Base-by-base conservation (phyloP, 1,284 basidiomycete species). In the Serendipita sp. region DNA sequence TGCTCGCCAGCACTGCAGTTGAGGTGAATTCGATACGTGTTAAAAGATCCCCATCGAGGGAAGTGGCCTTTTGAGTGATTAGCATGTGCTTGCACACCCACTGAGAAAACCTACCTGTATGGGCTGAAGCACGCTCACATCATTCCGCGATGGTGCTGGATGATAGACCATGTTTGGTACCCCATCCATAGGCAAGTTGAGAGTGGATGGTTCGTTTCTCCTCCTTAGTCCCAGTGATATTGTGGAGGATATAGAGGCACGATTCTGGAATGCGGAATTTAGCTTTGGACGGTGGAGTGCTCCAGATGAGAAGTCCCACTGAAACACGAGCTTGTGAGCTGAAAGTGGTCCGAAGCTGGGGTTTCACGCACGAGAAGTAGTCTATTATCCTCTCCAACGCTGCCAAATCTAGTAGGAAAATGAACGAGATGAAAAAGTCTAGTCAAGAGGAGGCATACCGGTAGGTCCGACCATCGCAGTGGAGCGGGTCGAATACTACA, bases 321-420 rank as follows among this genome's bases (percentile, higher is more conserved):
- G 65, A 22, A 44, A 13, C 22, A 45, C 49, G 41, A 8, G 44
- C n/a, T 13, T 38, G 4, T 12, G 34, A 29, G 34, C 5, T 8
- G 6, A n/a, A 42, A 26, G 29, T 12, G 3, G 30, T 15, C 42
- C 62, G 47, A 17, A 38, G 58, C 64, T 62, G 61, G 50, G 60
- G 22, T 17, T 22, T 8, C 34, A 72, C 80, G 62, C 65, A 91
- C 90, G 67, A 96, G 71, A 60, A 95, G 88, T 3, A 96, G 71
- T 71, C 93, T 93, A 71, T 93, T 94, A 70, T 97, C 93, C 72
- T 96, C 93, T 32, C 92, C 93, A 0, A 95, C 91, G 68, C 88
- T 92, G 1, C 88, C 91, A 69, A 97, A 95, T 26, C 71, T 65
- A 61, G 15, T 66, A 64, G 60, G 67, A 66, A 38, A 17, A 12